Percentiles rank a stretch among this genome's conserved stretches.
phyloP scores from a whole-genome alignment of 805 yeast species.

The Saturnispora diversa region DNA sequence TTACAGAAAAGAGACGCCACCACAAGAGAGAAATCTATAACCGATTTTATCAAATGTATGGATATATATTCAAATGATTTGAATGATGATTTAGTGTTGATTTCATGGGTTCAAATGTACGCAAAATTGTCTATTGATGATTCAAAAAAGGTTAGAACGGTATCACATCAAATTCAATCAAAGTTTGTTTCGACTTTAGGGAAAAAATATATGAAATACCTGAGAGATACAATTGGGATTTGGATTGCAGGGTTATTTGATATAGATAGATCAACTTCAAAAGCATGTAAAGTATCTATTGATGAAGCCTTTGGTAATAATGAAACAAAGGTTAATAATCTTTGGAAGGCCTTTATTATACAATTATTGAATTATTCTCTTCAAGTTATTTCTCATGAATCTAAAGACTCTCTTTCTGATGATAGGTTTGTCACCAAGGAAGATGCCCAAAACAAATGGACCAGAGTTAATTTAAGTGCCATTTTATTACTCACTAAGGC shows the following conservation, averaged over 20 bases:
- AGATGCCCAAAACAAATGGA: constrained; percentile 58
- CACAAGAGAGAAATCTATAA: constrained; percentile 77
- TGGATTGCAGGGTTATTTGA: constrained; percentile 72
- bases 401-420: constrained; percentile 61
- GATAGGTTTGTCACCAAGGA: constrained; percentile 59
- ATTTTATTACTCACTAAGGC: constrained; percentile 37
- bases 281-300: constrained; percentile 40
- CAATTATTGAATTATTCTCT: constrained; percentile 49
- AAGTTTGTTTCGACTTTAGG: constrained; percentile 41
- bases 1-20: constrained; percentile 69
- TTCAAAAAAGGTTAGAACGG: constrained; percentile 53
- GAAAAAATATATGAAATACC: constrained; percentile 52
- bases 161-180: constrained; percentile 61
- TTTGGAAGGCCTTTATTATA: constrained; percentile 53
- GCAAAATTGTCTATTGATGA: constrained; percentile 71
- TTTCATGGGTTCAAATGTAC: constrained; percentile 72
- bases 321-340: constrained; percentile 43
- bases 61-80: constrained; percentile 21
- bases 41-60: constrained; percentile 39
- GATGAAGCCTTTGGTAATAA: constrained; percentile 47
- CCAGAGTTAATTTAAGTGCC: constrained; percentile 45
- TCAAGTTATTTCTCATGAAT: constrained; percentile 48
- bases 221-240: constrained; percentile 64
- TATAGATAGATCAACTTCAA: constrained; percentile 52
- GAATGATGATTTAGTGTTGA: constrained; percentile 47